Evolutionary conservation across 495 filamentous ascomycete species (phyloP).

Genomic region (Penicillium steckii): DNA sequence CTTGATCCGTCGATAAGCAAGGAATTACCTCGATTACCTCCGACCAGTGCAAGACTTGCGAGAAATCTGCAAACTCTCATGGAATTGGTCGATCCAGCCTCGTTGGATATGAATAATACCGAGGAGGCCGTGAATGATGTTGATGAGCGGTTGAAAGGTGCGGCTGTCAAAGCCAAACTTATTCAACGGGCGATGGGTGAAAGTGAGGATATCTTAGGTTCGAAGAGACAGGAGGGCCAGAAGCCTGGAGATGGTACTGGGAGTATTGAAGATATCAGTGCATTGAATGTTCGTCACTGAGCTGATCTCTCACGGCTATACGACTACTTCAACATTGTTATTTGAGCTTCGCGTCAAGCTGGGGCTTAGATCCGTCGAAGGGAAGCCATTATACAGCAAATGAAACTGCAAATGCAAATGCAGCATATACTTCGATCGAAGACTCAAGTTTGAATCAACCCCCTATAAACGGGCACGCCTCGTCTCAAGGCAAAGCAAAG

Average conservation of each 20-base stretch:
- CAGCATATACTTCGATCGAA: too few species aligned
- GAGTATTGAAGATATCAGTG: slow-evolving; percentile 56
- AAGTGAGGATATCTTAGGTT: slow-evolving; percentile 29
- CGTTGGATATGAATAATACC: slow-evolving; percentile 70
- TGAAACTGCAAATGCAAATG: too few species aligned
- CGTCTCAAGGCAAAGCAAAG: too few species aligned
- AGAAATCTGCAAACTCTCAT: slow-evolving; percentile 72
- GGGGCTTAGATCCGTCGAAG: too few species aligned
- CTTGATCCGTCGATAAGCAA: slow-evolving; percentile 33
- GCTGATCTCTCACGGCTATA: not conserved
- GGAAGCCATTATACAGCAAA: too few species aligned
- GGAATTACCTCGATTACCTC: slow-evolving; percentile 46
- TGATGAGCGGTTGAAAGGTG: slow-evolving; percentile 79
- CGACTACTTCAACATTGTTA: not conserved
- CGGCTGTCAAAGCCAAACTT: slow-evolving; percentile 75
- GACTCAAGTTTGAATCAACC: too few species aligned
- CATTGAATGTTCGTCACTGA: slow-evolving; percentile 49
- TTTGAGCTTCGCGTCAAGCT: too few species aligned
- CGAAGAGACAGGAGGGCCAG: slow-evolving; percentile 25
- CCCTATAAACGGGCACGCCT: too few species aligned
- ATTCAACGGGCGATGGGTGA: slow-evolving; percentile 73
- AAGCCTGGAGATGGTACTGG: slow-evolving; percentile 43
- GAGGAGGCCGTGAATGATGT: slow-evolving; percentile 84
- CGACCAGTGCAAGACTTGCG: slow-evolving; percentile 60
- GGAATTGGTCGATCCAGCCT: slow-evolving; percentile 77